Evolutionary conservation across 2,329 filamentous ascomycete species (phyloP).

Genomic region (Ceratocystis harringtonii): DNA sequence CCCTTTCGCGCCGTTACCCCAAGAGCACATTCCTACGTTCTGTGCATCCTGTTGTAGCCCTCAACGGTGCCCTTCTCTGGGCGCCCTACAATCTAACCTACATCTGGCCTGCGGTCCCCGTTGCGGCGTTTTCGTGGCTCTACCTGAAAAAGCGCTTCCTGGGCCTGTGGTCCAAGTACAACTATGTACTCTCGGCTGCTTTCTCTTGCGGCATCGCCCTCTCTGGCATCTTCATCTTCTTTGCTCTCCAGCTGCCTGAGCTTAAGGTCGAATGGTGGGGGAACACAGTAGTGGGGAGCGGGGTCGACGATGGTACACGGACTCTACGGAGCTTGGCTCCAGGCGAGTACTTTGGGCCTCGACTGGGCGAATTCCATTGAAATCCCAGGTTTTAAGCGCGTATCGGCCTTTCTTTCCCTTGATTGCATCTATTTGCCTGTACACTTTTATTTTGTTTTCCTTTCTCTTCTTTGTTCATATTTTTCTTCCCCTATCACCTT

Average conservation of each 20-base stretch:
- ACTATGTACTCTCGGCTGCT: slow-evolving; percentile 38
- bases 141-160: slow-evolving; percentile 27
- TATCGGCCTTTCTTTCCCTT: background rate
- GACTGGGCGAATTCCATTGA: slow-evolving; percentile 17
- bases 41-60: slow-evolving; percentile 28
- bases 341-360: slow-evolving; percentile 25
- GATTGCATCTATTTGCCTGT: background rate
- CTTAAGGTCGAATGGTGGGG: slow-evolving; percentile 35
- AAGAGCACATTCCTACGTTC: slow-evolving; percentile 25
- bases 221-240: slow-evolving; percentile 39
- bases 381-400: background rate
- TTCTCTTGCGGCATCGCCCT: slow-evolving; percentile 37
- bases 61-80: slow-evolving; percentile 25
- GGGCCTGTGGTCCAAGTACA: slow-evolving; percentile 32
- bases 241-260: slow-evolving; percentile 33
- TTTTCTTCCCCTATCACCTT: background rate
- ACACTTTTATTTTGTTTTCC: background rate
- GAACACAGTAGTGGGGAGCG: slow-evolving; percentile 28
- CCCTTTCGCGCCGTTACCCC: slow-evolving; percentile 22
- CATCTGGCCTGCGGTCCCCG: slow-evolving; percentile 30
- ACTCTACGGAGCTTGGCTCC: slow-evolving; percentile 24
- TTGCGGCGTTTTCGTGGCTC: slow-evolving; percentile 30
- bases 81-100: slow-evolving; percentile 31
- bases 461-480: background rate
- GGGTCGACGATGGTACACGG: slow-evolving; percentile 31